These are phyloP conservation scores for Haematococcus sp. DNA, from an alignment of 139 green algal species.

Conservation along the genomic window DNA sequence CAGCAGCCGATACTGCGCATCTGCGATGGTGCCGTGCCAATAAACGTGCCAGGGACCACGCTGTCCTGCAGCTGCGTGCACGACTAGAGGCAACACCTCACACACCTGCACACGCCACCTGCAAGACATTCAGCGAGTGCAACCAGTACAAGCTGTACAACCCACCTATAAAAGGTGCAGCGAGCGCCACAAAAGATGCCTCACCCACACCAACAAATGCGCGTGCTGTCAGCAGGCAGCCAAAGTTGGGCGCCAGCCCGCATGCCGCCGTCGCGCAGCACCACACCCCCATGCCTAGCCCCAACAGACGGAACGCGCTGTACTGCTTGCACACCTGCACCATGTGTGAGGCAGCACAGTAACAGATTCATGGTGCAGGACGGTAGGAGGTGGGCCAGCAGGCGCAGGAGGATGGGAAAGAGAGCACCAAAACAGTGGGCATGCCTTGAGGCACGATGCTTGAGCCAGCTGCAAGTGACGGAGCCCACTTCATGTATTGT, in stretches of 20 bases:
- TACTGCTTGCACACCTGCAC: constrained; percentile 51
- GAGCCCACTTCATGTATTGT: neutral
- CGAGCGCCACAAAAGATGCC: constrained; percentile 90
- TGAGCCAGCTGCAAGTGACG: too few relatives aligned
- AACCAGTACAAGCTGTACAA: too few relatives aligned
- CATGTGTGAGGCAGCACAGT: neutral
- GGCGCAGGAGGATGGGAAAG: neutral
- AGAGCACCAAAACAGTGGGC: neutral
- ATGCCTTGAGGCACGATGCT: neutral
- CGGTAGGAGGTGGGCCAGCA: neutral
- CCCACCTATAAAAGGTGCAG: constrained; percentile 90
- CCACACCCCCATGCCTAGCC: constrained; percentile 84
- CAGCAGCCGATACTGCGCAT: too few relatives aligned
- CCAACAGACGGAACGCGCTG: constrained; percentile 79
- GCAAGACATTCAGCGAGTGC: too few relatives aligned
- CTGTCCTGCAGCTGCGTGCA: too few relatives aligned
- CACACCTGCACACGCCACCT: too few relatives aligned
- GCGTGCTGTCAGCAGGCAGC: constrained; percentile 59
- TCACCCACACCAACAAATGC: constrained; percentile 89
- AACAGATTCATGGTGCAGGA: neutral
- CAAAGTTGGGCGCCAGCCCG: constrained; percentile 61
- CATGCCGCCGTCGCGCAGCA: constrained; percentile 65
- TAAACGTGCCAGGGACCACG: too few relatives aligned
- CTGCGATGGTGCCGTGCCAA: too few relatives aligned
- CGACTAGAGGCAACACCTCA: too few relatives aligned